Base-by-base conservation (phyloP, 257 asterid species). In the Orobanche coerulescens region DNA sequence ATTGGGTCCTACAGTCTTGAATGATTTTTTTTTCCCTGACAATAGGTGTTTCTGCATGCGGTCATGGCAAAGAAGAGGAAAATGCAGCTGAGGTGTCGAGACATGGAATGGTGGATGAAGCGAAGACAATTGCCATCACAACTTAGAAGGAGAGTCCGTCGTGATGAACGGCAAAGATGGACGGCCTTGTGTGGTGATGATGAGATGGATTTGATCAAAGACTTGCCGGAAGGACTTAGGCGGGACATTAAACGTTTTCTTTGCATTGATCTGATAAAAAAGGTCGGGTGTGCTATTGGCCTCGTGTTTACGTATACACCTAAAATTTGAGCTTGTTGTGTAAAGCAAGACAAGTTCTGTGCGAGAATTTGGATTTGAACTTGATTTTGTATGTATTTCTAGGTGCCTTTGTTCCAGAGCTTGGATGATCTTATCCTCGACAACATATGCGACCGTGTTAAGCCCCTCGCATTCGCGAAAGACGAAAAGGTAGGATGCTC, bases 21-120 rank as follows among this genome's bases (percentile, higher is more conserved):
- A 11, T 11, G 14, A n/a, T 48, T 19, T 18, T 11, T 49, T 49
- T 43, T 61, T 1, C 19, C n/a, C 14, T 46, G n/a, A n/a, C 13
- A 13, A 52, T 24, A 90, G 97, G 95, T 90, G 50, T 87, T 90
- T 73, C 28, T 90, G 75, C 97, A 90, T n/a, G 86, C 97, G 46
- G 94, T 90, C 36, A 88, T 89, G 97, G 91, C 94, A 3, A 84
- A 84, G 82, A 93, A 83, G 83, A 76, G 92, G 69, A 93, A 85
- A 73, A 84, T 86, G 95, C 98, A 89, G 73, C 76, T 86, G 47
- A 75, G 98, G 68, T 83, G 86, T 66, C 72, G 97, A 20, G 98
- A 93, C 69, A 80, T 93, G 94, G 99, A 93, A 64, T 86, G 99
- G 99, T 93, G 99, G 99, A 93, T 93, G 99, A 84, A 43, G 70